Base-by-base conservation (phyloP, 345 rosid species). In the Combretum micranthum region DNA sequence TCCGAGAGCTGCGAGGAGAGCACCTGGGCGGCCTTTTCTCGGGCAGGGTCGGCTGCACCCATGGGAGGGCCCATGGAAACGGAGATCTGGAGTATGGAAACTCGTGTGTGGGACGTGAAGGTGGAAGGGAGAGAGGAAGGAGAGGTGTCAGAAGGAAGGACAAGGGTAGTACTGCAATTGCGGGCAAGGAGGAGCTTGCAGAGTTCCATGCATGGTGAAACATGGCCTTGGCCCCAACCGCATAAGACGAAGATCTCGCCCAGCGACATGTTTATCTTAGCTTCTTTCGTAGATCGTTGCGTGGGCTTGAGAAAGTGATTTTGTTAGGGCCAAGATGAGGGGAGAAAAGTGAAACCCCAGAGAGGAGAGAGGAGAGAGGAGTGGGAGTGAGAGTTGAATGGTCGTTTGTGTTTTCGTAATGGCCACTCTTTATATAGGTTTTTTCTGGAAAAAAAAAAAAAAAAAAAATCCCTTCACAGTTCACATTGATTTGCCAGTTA, bases 161-260 rank as follows among this genome's bases (percentile, higher is more conserved):
- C 44, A 25, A 78, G 75, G 19, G 68, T 62, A 20, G 75, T 14
- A 46, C 13, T 64, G 63, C 42, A 56, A 16, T 64, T 55, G 54
- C 63, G 59, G 1, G 72, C 62, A 39, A 67, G 46, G 12, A 75
- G 20, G 25, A 64, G 72, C 48, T 32, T 61, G 71, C 80, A 69
- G 22, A 75, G 72, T 48, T 78, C 80, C 53, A 78, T 55, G 44
- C 62, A 69, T 8, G 83, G 80, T 12, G 55, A 66, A 63, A 79
- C 55, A 57, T 79, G 83, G 23, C 83, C 83, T 23, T 67, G 74
- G 12, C 76, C 80, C 1, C 62, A 70, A 14, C 77, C 77, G 25
- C 78, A 71, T 46, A 79, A 62, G 3, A 72, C 52, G 74, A 72
- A 75, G 52, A 79, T 62, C 64, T 69, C 70, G 0, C 26, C 50